Conservation (phyloP, 495 filamentous ascomycete genomes). For the Bryoglossum gracile region DNA sequence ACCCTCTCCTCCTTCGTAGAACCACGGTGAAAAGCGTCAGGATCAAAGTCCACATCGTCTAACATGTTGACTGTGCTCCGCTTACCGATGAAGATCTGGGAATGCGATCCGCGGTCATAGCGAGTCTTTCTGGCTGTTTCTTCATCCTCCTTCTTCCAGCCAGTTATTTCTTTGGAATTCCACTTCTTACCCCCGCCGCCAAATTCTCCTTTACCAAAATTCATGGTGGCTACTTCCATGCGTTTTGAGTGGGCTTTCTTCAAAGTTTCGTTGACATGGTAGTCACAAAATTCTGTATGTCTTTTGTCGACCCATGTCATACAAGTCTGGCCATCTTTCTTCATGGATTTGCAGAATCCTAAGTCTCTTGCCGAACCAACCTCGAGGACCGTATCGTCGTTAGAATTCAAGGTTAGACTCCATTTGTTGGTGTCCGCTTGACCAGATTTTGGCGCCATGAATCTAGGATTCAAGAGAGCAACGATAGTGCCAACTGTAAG, state of each 20-base stretch:
- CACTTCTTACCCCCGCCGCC: slow-evolving; percentile 23
- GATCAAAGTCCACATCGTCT: slow-evolving; percentile 59
- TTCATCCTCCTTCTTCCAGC: slow-evolving; percentile 13
- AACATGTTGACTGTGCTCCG: slow-evolving; percentile 54
- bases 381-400: slow-evolving; percentile 83
- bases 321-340: slow-evolving; percentile 78
- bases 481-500: slow-evolving; percentile 77
- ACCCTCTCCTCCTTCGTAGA: slow-evolving; percentile 29
- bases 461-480: slow-evolving; percentile 85
- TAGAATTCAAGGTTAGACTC: slow-evolving; percentile 71
- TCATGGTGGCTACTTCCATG: slow-evolving; percentile 73
- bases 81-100: slow-evolving; percentile 50
- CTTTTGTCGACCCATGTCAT: slow-evolving; percentile 77
- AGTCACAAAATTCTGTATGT: slow-evolving; percentile 88
- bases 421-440: slow-evolving; percentile 73
- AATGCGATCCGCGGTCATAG: slow-evolving; percentile 54
- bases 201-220: slow-evolving; percentile 37
- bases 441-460: slow-evolving; percentile 74
- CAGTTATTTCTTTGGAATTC: slow-evolving; percentile 19
- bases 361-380: slow-evolving; percentile 80
- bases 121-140: slow-evolving; percentile 42
- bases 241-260: slow-evolving; percentile 61
- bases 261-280: slow-evolving; percentile 74
- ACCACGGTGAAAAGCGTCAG: slow-evolving; percentile 44
- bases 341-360: slow-evolving; percentile 76